Evolutionary conservation across 306 rosid species (phyloP), one percentile per base, ranked within the genome.

Genomic region (Malus sylvestris): DNA sequence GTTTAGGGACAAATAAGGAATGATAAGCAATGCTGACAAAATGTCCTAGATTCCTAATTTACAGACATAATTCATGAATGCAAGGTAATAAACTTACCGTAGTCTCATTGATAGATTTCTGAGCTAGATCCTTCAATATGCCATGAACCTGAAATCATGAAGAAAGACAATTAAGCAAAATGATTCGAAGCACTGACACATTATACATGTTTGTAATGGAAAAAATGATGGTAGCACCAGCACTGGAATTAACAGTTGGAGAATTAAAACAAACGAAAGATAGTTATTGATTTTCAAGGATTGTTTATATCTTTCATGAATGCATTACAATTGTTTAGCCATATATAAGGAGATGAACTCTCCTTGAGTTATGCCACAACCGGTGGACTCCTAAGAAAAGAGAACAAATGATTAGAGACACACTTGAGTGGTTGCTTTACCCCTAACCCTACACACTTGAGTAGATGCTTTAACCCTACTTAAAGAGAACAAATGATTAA

Each of bases 101-200:
- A 27, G 88, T 85, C 75, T 53, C 85, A 16, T 55, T 40, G 44
- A 85, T 61, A 49, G 86, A 33, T 81, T 78, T 81, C 71, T 81
- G 83, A 68, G 71, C 86, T 52, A 85, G 64, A 27, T 81, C 88
- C 80, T 85, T 85, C 73, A 85, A 77, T 72, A 85, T 78, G 58
- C 79, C 69, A 67, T 81, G 83, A 67, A 85, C 86, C 85, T 85
- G 79, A 66, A 68, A 71, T 72, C 63, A 59, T 27, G 38, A 77
- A 52, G 65, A 81, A 40, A 52, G 32, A 22, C 29, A 57, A 68
- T 68, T 72, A 46, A 33, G 53, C 65, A 67, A 38, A 74, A 55
- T 29, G 4, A 25, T 78, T 30, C 59, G 27, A 63, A 64, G 32
- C 27, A 59, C 11, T 10, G 49, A 35, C 18, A 6, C n/a, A 71